A percentile compares a stretch with the other conserved stretches of the same genome.
These are phyloP conservation scores for Phaseolus coccineus DNA, from an alignment of 331 rosid genomes.

Conservation along the genomic window DNA sequence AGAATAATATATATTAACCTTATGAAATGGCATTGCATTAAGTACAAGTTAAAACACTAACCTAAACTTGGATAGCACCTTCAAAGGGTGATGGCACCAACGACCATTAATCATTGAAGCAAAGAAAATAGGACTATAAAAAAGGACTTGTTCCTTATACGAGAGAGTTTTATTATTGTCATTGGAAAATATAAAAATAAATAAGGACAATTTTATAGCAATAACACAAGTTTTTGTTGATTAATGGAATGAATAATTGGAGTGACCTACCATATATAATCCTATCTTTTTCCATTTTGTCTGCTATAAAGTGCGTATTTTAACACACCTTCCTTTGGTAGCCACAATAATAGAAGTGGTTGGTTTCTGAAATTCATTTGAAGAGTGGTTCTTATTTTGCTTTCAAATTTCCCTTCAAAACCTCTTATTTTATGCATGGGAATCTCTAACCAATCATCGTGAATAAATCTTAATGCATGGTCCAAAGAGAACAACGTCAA, in stretches of 20 bases:
- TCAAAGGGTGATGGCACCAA: conserved; percentile 10
- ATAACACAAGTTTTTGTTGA: not conserved
- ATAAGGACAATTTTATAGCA: no score
- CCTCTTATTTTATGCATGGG: conserved; percentile 4
- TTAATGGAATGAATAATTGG: conserved; percentile 38
- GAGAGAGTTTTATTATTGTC: not conserved
- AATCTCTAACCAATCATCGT: conserved; percentile 32
- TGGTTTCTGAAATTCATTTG: conserved; percentile 13
- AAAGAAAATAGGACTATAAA: not conserved
- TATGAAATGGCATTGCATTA: not conserved
- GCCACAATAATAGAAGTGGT: conserved; percentile 48
- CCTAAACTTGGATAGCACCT: conserved; percentile 39
- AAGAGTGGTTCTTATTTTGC: conserved; percentile 21
- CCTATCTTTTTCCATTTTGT: conserved; percentile 17
- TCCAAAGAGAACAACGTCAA: conserved; percentile 18
- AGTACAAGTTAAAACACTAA: conserved; percentile 21
- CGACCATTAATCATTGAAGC: conserved; percentile 37
- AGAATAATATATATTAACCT: not conserved
- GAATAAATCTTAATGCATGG: not conserved
- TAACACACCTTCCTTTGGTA: conserved; percentile 10
- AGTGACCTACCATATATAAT: conserved; percentile 20
- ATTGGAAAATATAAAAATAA: conserved; percentile 13
- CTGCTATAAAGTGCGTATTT: not conserved
- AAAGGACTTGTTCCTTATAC: not conserved
- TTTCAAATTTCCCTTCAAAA: conserved; percentile 2